Conservation (phyloP, 2,329 filamentous ascomycete species). For the Fusarium sp. region DNA sequence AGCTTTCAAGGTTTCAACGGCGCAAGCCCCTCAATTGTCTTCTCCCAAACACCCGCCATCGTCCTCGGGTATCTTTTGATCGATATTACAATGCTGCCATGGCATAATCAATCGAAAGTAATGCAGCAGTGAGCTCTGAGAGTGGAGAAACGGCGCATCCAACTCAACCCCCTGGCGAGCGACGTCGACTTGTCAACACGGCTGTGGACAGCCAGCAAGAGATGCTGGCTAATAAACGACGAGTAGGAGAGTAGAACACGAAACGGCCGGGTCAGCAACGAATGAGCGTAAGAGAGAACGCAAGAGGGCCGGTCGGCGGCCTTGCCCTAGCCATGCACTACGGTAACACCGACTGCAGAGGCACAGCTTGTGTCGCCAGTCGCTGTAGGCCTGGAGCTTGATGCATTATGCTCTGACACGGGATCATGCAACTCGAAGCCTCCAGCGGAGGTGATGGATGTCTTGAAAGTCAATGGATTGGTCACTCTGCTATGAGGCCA, state of each 20-base stretch:
- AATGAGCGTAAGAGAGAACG: slow-evolving; percentile 23
- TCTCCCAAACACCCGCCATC: not conserved
- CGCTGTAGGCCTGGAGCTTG: slow-evolving; percentile 21
- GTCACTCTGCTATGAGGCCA: slow-evolving; percentile 23
- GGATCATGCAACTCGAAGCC: slow-evolving; percentile 6
- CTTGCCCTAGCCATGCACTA: slow-evolving; percentile 35
- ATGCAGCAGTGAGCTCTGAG: slow-evolving; percentile 37
- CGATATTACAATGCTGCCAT: slow-evolving; percentile 3
- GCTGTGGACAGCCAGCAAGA: slow-evolving; percentile 34
- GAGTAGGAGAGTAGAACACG: slow-evolving; percentile 30
- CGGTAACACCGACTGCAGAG: slow-evolving; percentile 35
- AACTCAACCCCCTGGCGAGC: slow-evolving; percentile 31
- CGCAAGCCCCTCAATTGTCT: slow-evolving; percentile 29
- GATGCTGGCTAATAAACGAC: slow-evolving; percentile 19
- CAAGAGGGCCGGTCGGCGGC: slow-evolving; percentile 28
- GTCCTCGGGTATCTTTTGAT: not conserved
- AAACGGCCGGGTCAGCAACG: slow-evolving; percentile 27
- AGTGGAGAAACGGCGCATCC: slow-evolving; percentile 44
- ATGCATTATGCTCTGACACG: slow-evolving; percentile 27
- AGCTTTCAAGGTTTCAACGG: slow-evolving; percentile 34
- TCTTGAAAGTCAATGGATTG: slow-evolving; percentile 21
- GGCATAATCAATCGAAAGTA: slow-evolving; percentile 30
- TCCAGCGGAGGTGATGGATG: slow-evolving; percentile 1
- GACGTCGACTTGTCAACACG: slow-evolving; percentile 39
- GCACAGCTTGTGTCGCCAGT: slow-evolving; percentile 33